Evolutionary conservation across 768 basidiomycete species (phyloP).

Genomic region (Rhodotorula graminis): DNA sequence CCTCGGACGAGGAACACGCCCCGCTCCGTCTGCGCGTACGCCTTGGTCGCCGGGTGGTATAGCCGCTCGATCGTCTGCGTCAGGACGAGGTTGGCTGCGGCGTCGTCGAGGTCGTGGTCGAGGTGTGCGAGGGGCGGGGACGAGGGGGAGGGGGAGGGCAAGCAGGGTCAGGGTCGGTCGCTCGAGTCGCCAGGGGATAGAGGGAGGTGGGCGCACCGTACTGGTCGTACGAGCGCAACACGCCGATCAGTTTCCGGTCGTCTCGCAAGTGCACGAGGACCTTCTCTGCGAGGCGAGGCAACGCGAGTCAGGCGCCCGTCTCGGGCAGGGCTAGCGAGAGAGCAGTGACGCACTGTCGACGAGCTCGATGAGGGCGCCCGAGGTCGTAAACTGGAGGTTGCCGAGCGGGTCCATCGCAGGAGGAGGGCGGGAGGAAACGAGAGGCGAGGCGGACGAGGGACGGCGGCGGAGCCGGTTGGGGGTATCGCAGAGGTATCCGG

Average conservation of each 20-base stretch:
- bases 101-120: not conserved
- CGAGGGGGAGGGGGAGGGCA: not conserved
- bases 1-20: conserved; percentile 93
- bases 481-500: no score
- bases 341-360: conserved; percentile 88
- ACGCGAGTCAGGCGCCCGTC: no score
- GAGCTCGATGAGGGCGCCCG: conserved; percentile 95
- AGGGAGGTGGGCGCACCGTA: conserved; percentile 63
- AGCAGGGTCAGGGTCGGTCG: not conserved
- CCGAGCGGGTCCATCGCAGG: conserved; percentile 29
- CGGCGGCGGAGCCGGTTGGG: no score
- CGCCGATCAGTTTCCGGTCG: conserved; percentile 92
- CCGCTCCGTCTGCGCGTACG: conserved; percentile 79
- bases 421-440: not conserved
- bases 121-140: not conserved
- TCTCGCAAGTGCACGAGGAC: conserved; percentile 95
- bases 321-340: conserved; percentile 29
- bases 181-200: no score
- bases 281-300: conserved; percentile 79
- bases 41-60: conserved; percentile 65
- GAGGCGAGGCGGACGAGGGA: not conserved
- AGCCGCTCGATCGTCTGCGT: conserved; percentile 94
- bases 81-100: conserved; percentile 86
- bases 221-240: conserved; percentile 94
- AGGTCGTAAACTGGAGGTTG: conserved; percentile 86